Evolutionary conservation across 139 green algal species (phyloP), one percentile per base, ranked within the genome.

Genomic region (Astrephomene gubernaculifera): DNA sequence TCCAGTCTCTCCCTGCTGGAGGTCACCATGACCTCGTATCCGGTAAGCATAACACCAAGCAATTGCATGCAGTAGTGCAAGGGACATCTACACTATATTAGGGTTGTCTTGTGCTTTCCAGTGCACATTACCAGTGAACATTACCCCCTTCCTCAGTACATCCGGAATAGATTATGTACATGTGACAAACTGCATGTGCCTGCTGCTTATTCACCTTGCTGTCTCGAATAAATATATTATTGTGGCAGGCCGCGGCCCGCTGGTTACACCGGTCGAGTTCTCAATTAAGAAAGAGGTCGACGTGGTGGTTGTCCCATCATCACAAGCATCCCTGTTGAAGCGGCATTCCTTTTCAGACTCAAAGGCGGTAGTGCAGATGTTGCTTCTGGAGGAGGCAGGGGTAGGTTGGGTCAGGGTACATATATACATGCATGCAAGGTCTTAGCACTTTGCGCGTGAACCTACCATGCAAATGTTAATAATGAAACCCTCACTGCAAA

Each of bases 321-420:
- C n/a, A n/a, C n/a, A n/a, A 1, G 19, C 27, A 25, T 79, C 24
- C 36, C 63, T 27, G 0, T 57, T 67, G 27, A 64, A 79, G 41
- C 63, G 31, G 71, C n/a, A n/a, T n/a, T 83, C 61, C 63, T 54
- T 83, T n/a, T 65, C 54, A 9, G 72, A 83, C 83, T 2, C 71
- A 19, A 8, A 39, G 3, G 63, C n/a, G n/a, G 45, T 83, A 36
- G 36, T 78, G 43, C 72, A 73, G 17, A 82, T 65, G 2, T 73
- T 88, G 45, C 31, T 72, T 8, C 41, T 83, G 64, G 83, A 88
- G 72, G 83, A 88, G 72, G 38, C 36, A 1, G 72, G 79, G 63
- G 83, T 79, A n/a, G 33, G 79, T 36, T 25, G 68, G 38, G n/a
- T 2, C n/a, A 24, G 68, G 68, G 21, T 41, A 43, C n/a, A 29